phyloP scores from a whole-genome alignment of 169 alveolate species.

The Toxoplasma gondii region DNA sequence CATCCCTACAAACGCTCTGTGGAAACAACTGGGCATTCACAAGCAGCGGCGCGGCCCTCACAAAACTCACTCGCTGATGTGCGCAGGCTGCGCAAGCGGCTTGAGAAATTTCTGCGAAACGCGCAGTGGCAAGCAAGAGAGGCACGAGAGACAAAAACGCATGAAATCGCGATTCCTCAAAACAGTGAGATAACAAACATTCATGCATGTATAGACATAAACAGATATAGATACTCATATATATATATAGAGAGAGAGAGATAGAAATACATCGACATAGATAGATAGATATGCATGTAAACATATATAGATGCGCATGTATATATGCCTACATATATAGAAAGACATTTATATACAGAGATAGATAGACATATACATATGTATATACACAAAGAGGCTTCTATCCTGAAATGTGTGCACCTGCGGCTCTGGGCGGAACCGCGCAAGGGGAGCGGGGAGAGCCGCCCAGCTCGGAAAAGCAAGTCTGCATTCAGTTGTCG shows the following conservation, averaged over 20 bases:
- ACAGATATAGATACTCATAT: neutral
- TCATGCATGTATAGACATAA: neutral
- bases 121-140: neutral
- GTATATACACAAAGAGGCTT: neutral
- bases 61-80: conserved; percentile 42
- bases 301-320: too few species aligned
- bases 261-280: neutral
- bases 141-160: neutral
- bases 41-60: too few species aligned
- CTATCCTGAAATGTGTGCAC: neutral
- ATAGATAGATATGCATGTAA: neutral
- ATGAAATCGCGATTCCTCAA: neutral
- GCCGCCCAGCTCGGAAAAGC: too few species aligned
- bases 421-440: neutral
- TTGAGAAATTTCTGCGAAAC: conserved; percentile 67
- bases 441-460: neutral
- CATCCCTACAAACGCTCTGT: too few species aligned
- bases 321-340: neutral
- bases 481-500: too few species aligned
- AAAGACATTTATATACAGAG: neutral
- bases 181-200: neutral
- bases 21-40: too few species aligned
- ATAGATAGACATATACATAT: neutral
- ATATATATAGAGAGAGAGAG: neutral
- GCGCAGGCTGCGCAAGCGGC: conserved; percentile 58